A percentile compares a stretch with the other conserved stretches of the same genome.
These are phyloP conservation scores for Rhododendron ferrugineum DNA, from an alignment of 148 eudicot species.

Conservation along the genomic window DNA sequence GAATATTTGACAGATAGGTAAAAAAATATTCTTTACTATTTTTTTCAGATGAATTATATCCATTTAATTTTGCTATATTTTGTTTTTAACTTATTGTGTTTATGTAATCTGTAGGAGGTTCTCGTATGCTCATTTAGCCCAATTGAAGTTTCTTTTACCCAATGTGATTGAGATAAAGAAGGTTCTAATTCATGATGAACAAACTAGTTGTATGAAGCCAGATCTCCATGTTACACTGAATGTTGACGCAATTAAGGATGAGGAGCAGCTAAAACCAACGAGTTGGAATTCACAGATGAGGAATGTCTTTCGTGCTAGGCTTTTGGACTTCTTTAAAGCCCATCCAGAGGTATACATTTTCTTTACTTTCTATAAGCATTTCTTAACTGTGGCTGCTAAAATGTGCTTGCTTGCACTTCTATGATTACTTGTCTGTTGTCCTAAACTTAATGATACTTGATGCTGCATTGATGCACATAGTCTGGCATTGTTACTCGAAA, in stretches of 20 bases:
- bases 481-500: neutral
- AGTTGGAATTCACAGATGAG: conserved; percentile 35
- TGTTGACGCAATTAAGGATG: conserved; percentile 26
- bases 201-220: conserved; percentile 62
- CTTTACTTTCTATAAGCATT: conserved; percentile 4
- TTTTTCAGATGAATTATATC: neutral
- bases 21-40: neutral
- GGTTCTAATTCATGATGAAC: conserved; percentile 54
- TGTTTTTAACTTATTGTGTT: neutral
- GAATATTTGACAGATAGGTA: conserved; percentile 74
- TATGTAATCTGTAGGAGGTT: conserved; percentile 50
- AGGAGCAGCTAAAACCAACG: conserved; percentile 25
- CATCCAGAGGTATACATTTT: conserved; percentile 51
- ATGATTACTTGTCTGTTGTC: conserved; percentile 27
- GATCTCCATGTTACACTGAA: conserved; percentile 58
- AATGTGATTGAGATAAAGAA: conserved; percentile 58
- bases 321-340: conserved; percentile 33
- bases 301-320: conserved; percentile 48
- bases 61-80: neutral
- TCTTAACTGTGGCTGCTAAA: neutral
- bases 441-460: conserved; percentile 46
- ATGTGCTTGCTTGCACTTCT: conserved; percentile 15
- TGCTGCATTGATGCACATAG: neutral
- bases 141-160: conserved; percentile 66
- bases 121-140: conserved; percentile 56